Conservation (phyloP, 805 yeast genomes). For the Nakazawaea populi region DNA sequence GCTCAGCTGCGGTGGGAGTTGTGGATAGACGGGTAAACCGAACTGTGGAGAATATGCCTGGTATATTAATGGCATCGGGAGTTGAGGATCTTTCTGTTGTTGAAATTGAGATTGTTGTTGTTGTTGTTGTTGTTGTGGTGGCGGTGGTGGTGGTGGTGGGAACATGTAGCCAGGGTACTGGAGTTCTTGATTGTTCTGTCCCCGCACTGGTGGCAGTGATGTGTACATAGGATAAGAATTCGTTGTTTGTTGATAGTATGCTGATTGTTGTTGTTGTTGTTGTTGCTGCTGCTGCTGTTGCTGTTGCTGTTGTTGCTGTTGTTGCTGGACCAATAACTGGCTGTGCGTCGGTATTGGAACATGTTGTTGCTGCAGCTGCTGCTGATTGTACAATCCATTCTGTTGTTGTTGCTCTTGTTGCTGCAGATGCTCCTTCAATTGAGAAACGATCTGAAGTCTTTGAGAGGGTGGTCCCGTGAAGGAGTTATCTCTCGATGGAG, state of each 20-base stretch:
- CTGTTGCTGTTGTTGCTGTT: background rate
- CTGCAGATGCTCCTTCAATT: background rate
- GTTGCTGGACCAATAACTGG: background rate
- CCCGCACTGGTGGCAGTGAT: background rate
- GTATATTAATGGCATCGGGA: background rate
- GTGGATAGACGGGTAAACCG: background rate
- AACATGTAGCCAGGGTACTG: constrained; percentile 2
- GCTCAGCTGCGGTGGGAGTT: background rate
- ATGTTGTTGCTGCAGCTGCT: background rate
- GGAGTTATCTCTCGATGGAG: background rate
- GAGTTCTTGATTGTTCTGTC: background rate
- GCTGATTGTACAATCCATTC: background rate
- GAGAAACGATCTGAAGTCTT: background rate
- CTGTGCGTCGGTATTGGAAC: background rate
- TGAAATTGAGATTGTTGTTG: no score
- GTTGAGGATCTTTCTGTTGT: background rate
- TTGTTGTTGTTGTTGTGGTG: background rate
- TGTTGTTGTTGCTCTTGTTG: background rate
- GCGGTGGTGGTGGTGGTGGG: background rate
- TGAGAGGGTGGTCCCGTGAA: background rate
- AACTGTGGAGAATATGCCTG: constrained; percentile 2
- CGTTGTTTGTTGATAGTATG: background rate
- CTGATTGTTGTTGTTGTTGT: background rate
- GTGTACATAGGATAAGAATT: background rate
- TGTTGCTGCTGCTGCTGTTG: background rate